Percentiles rank a stretch among this genome's conserved stretches.
Evolutionary conservation across 306 rosid genomes (phyloP).

Genomic region (Fragaria iinumae): DNA sequence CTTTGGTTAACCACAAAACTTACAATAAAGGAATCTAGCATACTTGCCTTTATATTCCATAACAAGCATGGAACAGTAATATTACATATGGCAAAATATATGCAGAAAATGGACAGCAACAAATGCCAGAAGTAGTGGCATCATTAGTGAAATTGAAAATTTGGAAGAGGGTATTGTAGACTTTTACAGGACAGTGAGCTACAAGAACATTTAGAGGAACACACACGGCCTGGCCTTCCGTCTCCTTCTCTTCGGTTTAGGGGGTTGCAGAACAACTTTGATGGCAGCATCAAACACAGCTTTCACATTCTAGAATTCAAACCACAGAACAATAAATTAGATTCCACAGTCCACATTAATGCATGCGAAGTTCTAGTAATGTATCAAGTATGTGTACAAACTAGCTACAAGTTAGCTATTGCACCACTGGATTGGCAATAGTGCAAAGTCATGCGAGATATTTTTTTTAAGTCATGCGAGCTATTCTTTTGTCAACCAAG

Average conservation of each 20-base stretch:
- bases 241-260: constrained; percentile 45
- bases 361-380: not conserved
- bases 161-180: constrained; percentile 10
- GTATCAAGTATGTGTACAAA: not conserved
- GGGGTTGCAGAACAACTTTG: constrained; percentile 62
- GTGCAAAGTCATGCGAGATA: not conserved
- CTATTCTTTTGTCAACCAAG: not conserved
- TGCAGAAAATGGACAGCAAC: not conserved
- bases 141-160: not conserved
- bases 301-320: constrained; percentile 45
- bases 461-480: not conserved
- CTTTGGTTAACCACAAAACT: constrained; percentile 13
- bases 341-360: not conserved
- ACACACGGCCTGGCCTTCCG: constrained; percentile 38
- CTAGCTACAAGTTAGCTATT: not conserved
- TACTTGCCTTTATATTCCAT: constrained; percentile 15
- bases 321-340: constrained; percentile 11
- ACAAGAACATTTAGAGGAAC: constrained; percentile 31
- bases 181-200: constrained; percentile 6
- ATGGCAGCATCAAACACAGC: constrained; percentile 68
- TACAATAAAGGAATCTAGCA: constrained; percentile 16
- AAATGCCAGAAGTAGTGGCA: constrained; percentile 17
- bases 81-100: constrained; percentile 5
- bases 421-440: not conserved
- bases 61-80: constrained; percentile 14